Percentiles rank a stretch among this genome's conserved stretches.
phyloP scores from a whole-genome alignment of 2,329 filamentous ascomycete genomes.

The Amphichorda felina region DNA sequence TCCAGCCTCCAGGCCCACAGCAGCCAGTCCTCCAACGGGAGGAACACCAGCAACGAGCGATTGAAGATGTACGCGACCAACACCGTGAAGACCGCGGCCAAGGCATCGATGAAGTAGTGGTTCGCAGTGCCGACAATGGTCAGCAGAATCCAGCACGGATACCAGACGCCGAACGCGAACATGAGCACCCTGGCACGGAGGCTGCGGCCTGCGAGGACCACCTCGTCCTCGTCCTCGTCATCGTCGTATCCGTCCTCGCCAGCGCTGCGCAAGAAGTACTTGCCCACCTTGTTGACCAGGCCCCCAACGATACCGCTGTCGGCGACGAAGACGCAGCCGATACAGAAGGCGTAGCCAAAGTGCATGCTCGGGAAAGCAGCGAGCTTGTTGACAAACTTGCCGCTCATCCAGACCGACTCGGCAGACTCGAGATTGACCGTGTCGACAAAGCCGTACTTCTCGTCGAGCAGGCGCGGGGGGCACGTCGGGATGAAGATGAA shows the following conservation, averaged over 20 bases:
- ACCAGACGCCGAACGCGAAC: conserved; percentile 30
- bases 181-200: conserved; percentile 7
- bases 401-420: conserved; percentile 49
- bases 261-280: conserved; percentile 39
- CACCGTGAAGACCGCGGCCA: conserved; percentile 51
- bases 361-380: conserved; percentile 46
- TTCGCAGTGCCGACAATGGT: conserved; percentile 51
- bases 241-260: conserved; percentile 5
- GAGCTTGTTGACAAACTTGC: conserved; percentile 42
- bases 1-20: conserved; percentile 48
- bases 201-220: conserved; percentile 9
- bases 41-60: conserved; percentile 41
- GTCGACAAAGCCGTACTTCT: conserved; percentile 42
- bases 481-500: conserved; percentile 46
- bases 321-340: conserved; percentile 37
- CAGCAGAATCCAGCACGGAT: conserved; percentile 38
- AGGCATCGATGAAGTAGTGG: conserved; percentile 52
- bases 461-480: conserved; percentile 43
- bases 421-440: conserved; percentile 31
- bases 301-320: conserved; percentile 34
- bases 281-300: conserved; percentile 10
- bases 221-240: conserved; percentile 7
- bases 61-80: conserved; percentile 42
- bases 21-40: conserved; percentile 53
- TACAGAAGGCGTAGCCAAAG: conserved; percentile 41